A percentile compares a stretch with the other conserved stretches of the same genome.
Conservation (phyloP, 768 basidiomycete genomes). For the Russula emetica region DNA sequence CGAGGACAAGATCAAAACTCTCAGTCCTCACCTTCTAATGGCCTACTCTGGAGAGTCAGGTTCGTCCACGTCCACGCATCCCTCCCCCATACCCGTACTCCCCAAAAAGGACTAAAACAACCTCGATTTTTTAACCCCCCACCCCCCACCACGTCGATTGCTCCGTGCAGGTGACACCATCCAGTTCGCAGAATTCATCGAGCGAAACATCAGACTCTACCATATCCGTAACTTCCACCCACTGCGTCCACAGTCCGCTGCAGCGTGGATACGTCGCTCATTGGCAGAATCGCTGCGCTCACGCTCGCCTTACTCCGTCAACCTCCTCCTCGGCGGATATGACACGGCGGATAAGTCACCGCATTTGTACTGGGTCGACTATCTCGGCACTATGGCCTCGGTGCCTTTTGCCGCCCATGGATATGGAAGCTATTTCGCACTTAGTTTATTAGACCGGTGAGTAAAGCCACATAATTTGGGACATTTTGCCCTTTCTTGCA, state of each 20-base stretch:
- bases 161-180: slow-evolving; percentile 76
- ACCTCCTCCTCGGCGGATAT: slow-evolving; percentile 89
- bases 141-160: background rate
- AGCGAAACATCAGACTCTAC: slow-evolving; percentile 92
- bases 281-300: slow-evolving; percentile 89
- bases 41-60: slow-evolving; percentile 93
- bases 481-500: background rate
- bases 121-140: too few relatives aligned
- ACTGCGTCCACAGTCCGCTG: slow-evolving; percentile 85
- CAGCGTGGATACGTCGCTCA: slow-evolving; percentile 90
- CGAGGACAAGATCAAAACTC: slow-evolving; percentile 92
- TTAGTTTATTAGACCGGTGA: slow-evolving; percentile 88
- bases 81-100: background rate
- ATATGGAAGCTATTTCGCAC: slow-evolving; percentile 87
- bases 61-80: slow-evolving; percentile 32
- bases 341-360: slow-evolving; percentile 72
- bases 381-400: slow-evolving; percentile 82
- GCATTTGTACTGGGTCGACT: slow-evolving; percentile 93
- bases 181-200: slow-evolving; percentile 94
- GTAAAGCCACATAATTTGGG: slow-evolving; percentile 25
- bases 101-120: background rate
- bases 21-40: slow-evolving; percentile 92
- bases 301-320: slow-evolving; percentile 83
- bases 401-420: slow-evolving; percentile 96
- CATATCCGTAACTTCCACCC: slow-evolving; percentile 91